These are phyloP conservation scores for Pharus latifolius DNA, from an alignment of 176 grass and related monocot species.

Conservation along the genomic window DNA sequence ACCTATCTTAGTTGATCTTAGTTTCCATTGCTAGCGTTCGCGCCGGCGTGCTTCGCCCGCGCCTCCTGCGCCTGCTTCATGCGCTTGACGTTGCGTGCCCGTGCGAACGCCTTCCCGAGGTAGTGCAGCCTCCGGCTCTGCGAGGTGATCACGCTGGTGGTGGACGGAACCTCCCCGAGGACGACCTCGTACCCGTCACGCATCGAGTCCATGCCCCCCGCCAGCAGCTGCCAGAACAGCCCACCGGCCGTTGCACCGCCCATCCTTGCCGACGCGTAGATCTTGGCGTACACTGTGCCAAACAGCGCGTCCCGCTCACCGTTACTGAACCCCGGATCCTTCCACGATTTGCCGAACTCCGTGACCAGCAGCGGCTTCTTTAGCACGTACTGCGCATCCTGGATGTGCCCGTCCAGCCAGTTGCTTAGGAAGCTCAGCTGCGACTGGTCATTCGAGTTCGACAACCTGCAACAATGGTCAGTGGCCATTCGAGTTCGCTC, in stretches of 20 bases:
- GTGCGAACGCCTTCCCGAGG: constrained; percentile 31
- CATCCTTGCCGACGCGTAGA: constrained; percentile 52
- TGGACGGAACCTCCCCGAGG: constrained; percentile 45
- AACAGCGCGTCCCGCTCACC: constrained; percentile 56
- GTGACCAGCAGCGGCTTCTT: constrained; percentile 69
- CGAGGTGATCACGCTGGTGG: constrained; percentile 41
- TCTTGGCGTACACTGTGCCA: constrained; percentile 50
- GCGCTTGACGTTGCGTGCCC: background rate
- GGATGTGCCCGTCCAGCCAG: constrained; percentile 77
- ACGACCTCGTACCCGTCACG: constrained; percentile 84
- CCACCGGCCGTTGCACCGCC: constrained; percentile 50
- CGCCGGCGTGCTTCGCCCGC: background rate
- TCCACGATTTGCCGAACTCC: constrained; percentile 76
- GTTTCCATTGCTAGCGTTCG: background rate
- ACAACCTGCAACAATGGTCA: constrained; percentile 40
- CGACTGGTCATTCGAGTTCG: constrained; percentile 18
- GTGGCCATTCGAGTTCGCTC: background rate
- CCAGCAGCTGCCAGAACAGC: constrained; percentile 85
- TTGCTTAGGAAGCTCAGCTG: constrained; percentile 56
- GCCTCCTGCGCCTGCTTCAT: background rate
- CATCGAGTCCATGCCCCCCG: constrained; percentile 76
- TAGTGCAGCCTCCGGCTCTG: constrained; percentile 48
- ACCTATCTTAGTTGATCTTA: background rate
- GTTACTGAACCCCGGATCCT: constrained; percentile 58
- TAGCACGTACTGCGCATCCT: constrained; percentile 40